Evolutionary conservation across 805 yeast genomes (phyloP).

Genomic region (Saturnispora quitensis): DNA sequence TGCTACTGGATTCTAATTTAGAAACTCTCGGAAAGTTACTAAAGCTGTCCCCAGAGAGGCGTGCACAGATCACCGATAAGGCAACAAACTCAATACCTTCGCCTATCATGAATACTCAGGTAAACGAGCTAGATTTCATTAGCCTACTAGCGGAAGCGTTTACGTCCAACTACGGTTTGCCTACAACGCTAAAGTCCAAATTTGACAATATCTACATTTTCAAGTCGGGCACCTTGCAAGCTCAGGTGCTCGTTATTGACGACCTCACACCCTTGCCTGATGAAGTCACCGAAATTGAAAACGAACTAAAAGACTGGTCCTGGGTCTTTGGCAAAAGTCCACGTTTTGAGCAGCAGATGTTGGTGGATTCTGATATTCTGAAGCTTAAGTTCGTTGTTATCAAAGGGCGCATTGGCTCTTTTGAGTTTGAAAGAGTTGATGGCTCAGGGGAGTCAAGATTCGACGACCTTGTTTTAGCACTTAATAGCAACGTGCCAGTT

Average conservation of each 20-base stretch:
- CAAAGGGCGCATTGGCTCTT: conserved; percentile 32
- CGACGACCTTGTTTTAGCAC: conserved; percentile 6
- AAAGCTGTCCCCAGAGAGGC: conserved; percentile 22
- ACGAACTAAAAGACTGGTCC: conserved; percentile 46
- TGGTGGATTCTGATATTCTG: conserved; percentile 27
- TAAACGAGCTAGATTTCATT: conserved; percentile 39
- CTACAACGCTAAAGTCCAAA: conserved; percentile 10
- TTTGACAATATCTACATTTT: conserved; percentile 10
- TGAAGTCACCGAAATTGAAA: conserved; percentile 33
- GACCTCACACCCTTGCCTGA: conserved; percentile 20
- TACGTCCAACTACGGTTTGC: conserved; percentile 23
- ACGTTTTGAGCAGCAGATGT: conserved; percentile 51
- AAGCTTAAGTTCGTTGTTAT: conserved; percentile 36
- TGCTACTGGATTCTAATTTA: conserved; percentile 66
- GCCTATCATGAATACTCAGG: conserved; percentile 58
- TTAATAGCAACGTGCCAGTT: conserved; percentile 9
- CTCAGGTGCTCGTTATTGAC: conserved; percentile 21
- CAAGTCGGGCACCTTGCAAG: conserved; percentile 8
- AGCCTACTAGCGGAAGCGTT: conserved; percentile 36
- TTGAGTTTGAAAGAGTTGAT: conserved; percentile 9
- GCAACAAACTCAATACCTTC: conserved; percentile 71
- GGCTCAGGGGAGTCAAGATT: conserved; percentile 12
- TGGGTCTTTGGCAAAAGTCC: conserved; percentile 81
- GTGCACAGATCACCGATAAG: conserved; percentile 17
- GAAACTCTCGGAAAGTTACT: conserved; percentile 52